Evolutionary conservation across 148 eudicot species (phyloP), one percentile per base, ranked within the genome.

Genomic region (Polygonum aviculare): DNA sequence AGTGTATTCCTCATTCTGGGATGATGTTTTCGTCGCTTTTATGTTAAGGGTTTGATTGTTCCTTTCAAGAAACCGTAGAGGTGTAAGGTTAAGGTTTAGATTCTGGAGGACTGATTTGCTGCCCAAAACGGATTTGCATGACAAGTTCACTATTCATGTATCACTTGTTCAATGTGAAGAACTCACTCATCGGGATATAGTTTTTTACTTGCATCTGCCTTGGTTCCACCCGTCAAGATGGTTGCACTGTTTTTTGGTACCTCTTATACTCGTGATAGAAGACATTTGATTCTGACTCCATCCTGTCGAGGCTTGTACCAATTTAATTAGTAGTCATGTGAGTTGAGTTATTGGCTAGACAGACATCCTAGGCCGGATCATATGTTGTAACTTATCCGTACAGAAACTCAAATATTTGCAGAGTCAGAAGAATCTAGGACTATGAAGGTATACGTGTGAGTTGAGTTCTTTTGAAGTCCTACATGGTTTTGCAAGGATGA

Each of bases 51-150:
- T n/a, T n/a, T n/a, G n/a, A n/a, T n/a, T n/a, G n/a, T n/a, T n/a
- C n/a, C n/a, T n/a, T n/a, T n/a, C n/a, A n/a, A n/a, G n/a, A n/a
- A n/a, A n/a, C n/a, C n/a, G n/a, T n/a, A n/a, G n/a, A 94, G 98
- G 97, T 33, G 75, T 84, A 59, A 81, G 90, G 78, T 74, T 88
- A 73, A 85, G 77, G 54, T 83, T 87, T 22, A 88, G 93, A 83
- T 84, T 88, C 78, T 85, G 98, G 85, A 86, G 90, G 83, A 60
- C 78, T 36, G 97, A 94, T 83, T 77, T 91, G 50, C 98, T 94
- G 31, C 98, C 98, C 0, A 94, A 85, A 83, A 81, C 80, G 49
- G 97, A 89, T 83, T 39, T 78, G 51, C 98, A 87, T 15, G 94
- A 87, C 76, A 93, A 87, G 83, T 94, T 80, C 84, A 31, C 45